A percentile compares a stretch with the other conserved stretches of the same genome.
These are phyloP conservation scores for Aspergillus spinulosporus DNA, from an alignment of 2,329 filamentous ascomycete genomes.

Conservation along the genomic window DNA sequence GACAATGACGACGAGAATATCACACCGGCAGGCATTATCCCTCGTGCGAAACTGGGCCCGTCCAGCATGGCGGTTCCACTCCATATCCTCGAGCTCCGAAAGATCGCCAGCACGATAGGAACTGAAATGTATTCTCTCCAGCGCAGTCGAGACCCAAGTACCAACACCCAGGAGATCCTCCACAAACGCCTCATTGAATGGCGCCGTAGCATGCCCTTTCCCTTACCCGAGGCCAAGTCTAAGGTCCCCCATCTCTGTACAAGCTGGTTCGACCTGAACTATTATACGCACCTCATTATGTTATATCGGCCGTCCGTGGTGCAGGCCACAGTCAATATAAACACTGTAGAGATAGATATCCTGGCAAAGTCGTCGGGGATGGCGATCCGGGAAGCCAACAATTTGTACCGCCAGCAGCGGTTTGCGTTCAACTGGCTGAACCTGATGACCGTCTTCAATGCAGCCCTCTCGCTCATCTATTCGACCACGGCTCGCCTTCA, in stretches of 20 bases:
- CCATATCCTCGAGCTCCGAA: constrained; percentile 46
- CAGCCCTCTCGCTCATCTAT: constrained; percentile 45
- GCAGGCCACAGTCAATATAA: constrained; percentile 39
- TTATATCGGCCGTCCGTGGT: constrained; percentile 50
- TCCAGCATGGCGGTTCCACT: constrained; percentile 44
- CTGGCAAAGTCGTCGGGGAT: constrained; percentile 45
- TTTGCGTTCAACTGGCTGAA: constrained; percentile 49
- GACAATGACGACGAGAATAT: constrained; percentile 41
- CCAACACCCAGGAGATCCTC: constrained; percentile 36
- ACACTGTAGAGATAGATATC: constrained; percentile 34
- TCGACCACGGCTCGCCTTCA: neutral
- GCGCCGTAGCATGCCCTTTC: constrained; percentile 49
- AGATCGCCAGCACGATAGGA: constrained; percentile 46
- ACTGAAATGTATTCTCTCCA: constrained; percentile 39
- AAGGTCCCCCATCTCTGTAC: constrained; percentile 48
- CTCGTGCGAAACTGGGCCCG: constrained; percentile 32
- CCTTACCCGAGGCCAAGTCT: constrained; percentile 41
- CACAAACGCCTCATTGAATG: constrained; percentile 48
- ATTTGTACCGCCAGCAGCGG: constrained; percentile 41
- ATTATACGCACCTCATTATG: constrained; percentile 49
- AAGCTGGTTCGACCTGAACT: constrained; percentile 52
- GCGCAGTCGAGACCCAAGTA: constrained; percentile 23
- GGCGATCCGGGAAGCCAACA: constrained; percentile 46
- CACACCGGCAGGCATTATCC: constrained; percentile 24
- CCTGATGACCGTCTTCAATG: constrained; percentile 45